A percentile compares a stretch with the other conserved stretches of the same genome.
Conservation (phyloP, 176 grass and related monocot genomes). For the Ampelocalamus luodianensis region DNA sequence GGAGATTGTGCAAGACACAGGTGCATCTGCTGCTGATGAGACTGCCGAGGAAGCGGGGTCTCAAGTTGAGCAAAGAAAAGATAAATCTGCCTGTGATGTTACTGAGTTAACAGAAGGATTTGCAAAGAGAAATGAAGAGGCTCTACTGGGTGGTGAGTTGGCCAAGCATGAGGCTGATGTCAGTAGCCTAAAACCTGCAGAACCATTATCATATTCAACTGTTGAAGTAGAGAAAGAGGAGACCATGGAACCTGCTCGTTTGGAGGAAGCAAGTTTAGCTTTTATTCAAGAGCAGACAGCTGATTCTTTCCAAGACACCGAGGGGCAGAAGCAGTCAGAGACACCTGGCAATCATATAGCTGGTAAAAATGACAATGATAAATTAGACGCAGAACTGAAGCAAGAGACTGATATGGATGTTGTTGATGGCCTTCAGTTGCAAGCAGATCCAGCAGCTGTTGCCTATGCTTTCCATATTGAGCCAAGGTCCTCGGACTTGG, state of each 20-base stretch:
- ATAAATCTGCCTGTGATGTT: slow-evolving; percentile 7
- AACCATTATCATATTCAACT: background rate
- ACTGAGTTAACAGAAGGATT: background rate
- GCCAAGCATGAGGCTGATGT: slow-evolving; percentile 5
- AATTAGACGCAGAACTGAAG: slow-evolving; percentile 16
- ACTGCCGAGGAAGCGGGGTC: background rate
- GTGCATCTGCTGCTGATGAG: background rate
- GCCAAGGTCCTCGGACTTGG: slow-evolving; percentile 17
- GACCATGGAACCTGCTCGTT: background rate
- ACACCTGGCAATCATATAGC: background rate
- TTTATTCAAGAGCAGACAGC: slow-evolving; percentile 15
- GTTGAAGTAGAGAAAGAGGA: slow-evolving; percentile 28
- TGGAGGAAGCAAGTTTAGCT: slow-evolving; percentile 17
- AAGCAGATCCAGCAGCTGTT: background rate
- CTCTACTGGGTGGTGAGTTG: slow-evolving; percentile 5
- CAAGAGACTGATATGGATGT: slow-evolving; percentile 9
- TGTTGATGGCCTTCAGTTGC: slow-evolving; percentile 19
- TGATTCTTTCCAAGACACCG: slow-evolving; percentile 28
- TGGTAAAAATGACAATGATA: slow-evolving; percentile 29
- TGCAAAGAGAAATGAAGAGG: background rate
- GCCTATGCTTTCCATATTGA: slow-evolving; percentile 27
- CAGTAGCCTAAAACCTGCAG: background rate
- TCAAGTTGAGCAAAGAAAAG: background rate
- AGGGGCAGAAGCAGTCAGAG: slow-evolving; percentile 11
- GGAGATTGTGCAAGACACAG: background rate